These are phyloP conservation scores for Vairimorpha necatrix DNA, from an alignment of 371 early-diverging fungal species.

Conservation along the genomic window DNA sequence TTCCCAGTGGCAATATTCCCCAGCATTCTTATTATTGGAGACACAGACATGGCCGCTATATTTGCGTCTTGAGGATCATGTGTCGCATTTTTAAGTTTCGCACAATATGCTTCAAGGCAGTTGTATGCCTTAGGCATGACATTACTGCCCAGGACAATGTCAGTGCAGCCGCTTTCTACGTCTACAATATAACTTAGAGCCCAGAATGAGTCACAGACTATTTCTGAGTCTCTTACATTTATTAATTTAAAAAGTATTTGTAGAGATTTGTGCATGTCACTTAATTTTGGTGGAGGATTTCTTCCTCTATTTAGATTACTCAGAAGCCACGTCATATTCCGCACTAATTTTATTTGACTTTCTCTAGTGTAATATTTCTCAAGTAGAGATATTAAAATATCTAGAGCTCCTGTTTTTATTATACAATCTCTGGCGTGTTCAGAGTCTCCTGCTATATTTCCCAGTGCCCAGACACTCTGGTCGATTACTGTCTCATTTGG, in stretches of 20 bases:
- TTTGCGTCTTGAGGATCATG: slow-evolving; percentile 27
- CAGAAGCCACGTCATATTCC: slow-evolving; percentile 97
- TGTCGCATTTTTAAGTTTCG: slow-evolving; percentile 7
- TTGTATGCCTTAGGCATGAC: slow-evolving; percentile 42
- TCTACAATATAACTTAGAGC: slow-evolving; percentile 95
- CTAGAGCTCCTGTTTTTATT: slow-evolving; percentile 74
- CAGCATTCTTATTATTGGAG: slow-evolving; percentile 89
- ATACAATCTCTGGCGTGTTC: slow-evolving; percentile 85
- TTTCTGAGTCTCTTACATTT: slow-evolving; percentile 73
- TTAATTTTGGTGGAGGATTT: slow-evolving; percentile 76
- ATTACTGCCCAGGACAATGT: slow-evolving; percentile 86
- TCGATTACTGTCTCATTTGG: slow-evolving; percentile 82
- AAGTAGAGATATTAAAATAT: slow-evolving; percentile 74
- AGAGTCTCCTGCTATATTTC: slow-evolving; percentile 98
- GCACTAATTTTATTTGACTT: slow-evolving; percentile 69
- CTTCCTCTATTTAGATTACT: slow-evolving; percentile 97
- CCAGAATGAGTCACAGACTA: slow-evolving; percentile 97
- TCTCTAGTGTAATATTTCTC: slow-evolving; percentile 57
- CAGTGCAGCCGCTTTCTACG: slow-evolving; percentile 82
- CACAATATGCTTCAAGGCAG: slow-evolving; percentile 31
- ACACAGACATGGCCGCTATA: slow-evolving; percentile 61
- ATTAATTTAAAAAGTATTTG: slow-evolving; percentile 77
- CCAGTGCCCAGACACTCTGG: slow-evolving; percentile 99
- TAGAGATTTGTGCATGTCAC: slow-evolving; percentile 64
- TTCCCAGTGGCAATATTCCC: slow-evolving; percentile 99